Evolutionary conservation across 2,329 filamentous ascomycete species (phyloP).

Genomic region (Diaporthe velutina): DNA sequence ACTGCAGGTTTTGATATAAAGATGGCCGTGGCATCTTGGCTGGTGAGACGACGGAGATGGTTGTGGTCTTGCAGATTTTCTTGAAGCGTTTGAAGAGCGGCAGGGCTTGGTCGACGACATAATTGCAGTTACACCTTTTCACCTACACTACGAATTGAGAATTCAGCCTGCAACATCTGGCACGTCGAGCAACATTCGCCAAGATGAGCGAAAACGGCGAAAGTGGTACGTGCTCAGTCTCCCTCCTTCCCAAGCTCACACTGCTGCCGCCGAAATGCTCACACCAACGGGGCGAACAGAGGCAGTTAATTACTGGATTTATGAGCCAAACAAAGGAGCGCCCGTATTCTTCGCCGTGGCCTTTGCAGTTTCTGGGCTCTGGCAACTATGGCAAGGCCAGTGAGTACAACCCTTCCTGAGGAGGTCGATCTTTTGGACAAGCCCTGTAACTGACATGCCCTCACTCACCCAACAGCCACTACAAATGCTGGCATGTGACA

Average conservation of each 20-base stretch:
- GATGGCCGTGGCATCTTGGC: background rate
- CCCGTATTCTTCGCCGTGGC: conserved; percentile 60
- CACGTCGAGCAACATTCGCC: background rate
- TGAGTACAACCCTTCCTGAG: conserved; percentile 50
- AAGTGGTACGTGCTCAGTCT: background rate
- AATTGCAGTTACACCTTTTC: background rate
- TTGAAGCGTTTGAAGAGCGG: no score
- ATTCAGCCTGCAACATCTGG: background rate
- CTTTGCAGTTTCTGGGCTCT: conserved; percentile 53
- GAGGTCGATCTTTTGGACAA: background rate
- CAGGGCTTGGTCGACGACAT: background rate
- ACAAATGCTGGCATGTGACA: conserved; percentile 64
- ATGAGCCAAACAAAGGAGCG: conserved; percentile 61
- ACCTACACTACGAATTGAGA: no score
- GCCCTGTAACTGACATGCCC: background rate
- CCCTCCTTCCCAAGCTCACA: no score
- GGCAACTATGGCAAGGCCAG: conserved; percentile 60
- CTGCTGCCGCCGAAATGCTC: background rate
- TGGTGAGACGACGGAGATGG: background rate
- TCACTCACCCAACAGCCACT: conserved; percentile 47
- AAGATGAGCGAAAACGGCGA: conserved; percentile 33
- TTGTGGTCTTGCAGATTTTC: background rate
- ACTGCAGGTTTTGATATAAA: background rate
- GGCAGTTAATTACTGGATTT: conserved; percentile 58
- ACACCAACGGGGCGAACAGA: conserved; percentile 42